A percentile compares a stretch with the other conserved stretches of the same genome.
These are phyloP conservation scores for Neophaeococcomyces aloes DNA, from an alignment of 2,329 filamentous ascomycete genomes.

Conservation along the genomic window DNA sequence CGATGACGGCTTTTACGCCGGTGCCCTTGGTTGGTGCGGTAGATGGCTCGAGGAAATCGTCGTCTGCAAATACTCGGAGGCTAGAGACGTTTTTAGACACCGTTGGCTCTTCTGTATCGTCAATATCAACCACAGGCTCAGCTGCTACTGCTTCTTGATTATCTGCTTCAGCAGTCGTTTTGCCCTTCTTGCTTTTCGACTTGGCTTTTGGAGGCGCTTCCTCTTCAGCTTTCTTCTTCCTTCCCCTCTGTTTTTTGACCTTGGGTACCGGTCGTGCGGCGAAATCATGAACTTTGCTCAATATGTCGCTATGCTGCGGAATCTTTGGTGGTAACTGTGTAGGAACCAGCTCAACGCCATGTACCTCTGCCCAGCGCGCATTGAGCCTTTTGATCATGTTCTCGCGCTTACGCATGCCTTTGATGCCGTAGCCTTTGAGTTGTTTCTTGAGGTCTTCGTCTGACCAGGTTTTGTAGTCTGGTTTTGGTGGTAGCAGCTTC, in stretches of 20 bases:
- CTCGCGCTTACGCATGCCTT: slow-evolving; percentile 55
- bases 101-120: slow-evolving; percentile 30
- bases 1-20: slow-evolving; percentile 1
- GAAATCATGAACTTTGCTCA: slow-evolving; percentile 19
- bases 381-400: slow-evolving; percentile 61
- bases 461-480: slow-evolving; percentile 52
- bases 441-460: slow-evolving; percentile 53
- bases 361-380: slow-evolving; percentile 59
- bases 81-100: not conserved
- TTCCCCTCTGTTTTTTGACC: slow-evolving; percentile 12
- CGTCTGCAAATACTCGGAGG: slow-evolving; percentile 17
- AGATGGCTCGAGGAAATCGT: slow-evolving; percentile 1
- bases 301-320: slow-evolving; percentile 17
- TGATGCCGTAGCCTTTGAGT: slow-evolving; percentile 59
- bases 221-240: slow-evolving; percentile 12
- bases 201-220: slow-evolving; percentile 11
- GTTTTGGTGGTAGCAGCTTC: slow-evolving; percentile 27
- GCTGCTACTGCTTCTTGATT: slow-evolving; percentile 1
- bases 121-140: slow-evolving; percentile 23
- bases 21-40: slow-evolving; percentile 6
- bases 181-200: slow-evolving; percentile 15
- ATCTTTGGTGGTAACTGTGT: not conserved
- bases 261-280: slow-evolving; percentile 17
- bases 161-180: not conserved
- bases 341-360: slow-evolving; percentile 17